phyloP scores from a whole-genome alignment of 805 yeast species.

The Sungouiozyma ichnusensis region DNA sequence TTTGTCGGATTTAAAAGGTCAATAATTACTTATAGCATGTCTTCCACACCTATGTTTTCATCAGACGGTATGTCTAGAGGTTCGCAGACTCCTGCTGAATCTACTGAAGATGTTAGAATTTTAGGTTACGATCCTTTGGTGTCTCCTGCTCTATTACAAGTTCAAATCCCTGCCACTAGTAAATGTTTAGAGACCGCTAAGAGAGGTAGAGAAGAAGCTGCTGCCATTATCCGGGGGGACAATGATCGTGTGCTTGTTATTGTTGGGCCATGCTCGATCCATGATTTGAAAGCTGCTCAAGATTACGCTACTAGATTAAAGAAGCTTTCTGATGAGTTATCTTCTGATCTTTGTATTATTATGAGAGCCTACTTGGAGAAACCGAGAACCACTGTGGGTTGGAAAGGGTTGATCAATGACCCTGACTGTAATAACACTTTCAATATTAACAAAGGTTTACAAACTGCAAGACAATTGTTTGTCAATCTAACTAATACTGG shows the following conservation, averaged over 20 bases:
- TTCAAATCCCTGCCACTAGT: constrained; percentile 62
- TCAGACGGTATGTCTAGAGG: constrained; percentile 18
- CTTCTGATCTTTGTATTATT: constrained; percentile 67
- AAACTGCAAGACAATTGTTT: constrained; percentile 77
- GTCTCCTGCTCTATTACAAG: constrained; percentile 84
- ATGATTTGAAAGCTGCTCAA: constrained; percentile 79
- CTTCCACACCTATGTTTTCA: constrained; percentile 26
- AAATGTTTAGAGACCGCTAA: constrained; percentile 52
- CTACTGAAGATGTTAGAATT: constrained; percentile 68
- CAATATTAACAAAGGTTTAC: constrained; percentile 90
- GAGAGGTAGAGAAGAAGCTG: constrained; percentile 69
- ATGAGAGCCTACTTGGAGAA: constrained; percentile 98
- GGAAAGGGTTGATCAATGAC: constrained; percentile 97
- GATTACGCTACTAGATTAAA: constrained; percentile 72
- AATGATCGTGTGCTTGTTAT: constrained; percentile 81
- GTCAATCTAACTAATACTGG: constrained; percentile 66
- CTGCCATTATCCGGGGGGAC: constrained; percentile 57
- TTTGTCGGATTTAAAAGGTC: no score
- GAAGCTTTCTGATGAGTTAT: constrained; percentile 55
- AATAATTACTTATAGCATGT: no score
- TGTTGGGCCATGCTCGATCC: constrained; percentile 96
- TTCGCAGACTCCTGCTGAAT: constrained; percentile 29
- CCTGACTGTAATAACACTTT: constrained; percentile 89
- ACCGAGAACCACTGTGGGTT: constrained; percentile 98
- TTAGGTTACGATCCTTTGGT: constrained; percentile 89